phyloP scores from a whole-genome alignment of 345 rosid species.

The Gossypium raimondii region DNA sequence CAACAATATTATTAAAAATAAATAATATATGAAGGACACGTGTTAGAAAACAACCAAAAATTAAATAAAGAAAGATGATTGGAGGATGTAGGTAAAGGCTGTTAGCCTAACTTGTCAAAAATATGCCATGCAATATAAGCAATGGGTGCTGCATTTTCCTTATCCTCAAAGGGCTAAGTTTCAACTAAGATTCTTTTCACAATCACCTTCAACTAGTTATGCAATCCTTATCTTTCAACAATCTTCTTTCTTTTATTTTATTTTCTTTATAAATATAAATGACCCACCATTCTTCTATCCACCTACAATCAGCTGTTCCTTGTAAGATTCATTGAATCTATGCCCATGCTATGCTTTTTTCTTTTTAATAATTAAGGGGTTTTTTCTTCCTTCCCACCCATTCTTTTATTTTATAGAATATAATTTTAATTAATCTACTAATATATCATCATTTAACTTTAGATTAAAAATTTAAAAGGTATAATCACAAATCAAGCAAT shows the following conservation, averaged over 20 bases:
- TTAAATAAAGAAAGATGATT: background rate
- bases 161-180: constrained; percentile 3
- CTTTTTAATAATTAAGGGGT: too few relatives aligned
- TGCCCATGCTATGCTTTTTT: background rate
- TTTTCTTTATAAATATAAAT: background rate
- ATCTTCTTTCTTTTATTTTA: background rate
- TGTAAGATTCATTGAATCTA: background rate
- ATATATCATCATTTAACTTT: background rate
- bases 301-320: background rate
- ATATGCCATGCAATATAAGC: background rate
- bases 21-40: too few relatives aligned
- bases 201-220: background rate
- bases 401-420: too few relatives aligned
- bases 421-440: background rate
- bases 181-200: constrained; percentile 2
- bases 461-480: too few relatives aligned
- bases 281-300: background rate
- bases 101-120: background rate
- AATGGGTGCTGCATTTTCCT: background rate
- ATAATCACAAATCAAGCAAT: too few relatives aligned
- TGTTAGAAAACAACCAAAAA: too few relatives aligned
- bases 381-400: too few relatives aligned
- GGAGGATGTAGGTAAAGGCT: background rate
- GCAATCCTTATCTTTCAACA: background rate
- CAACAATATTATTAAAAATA: too few relatives aligned